These are phyloP conservation scores for Choiromyces venosus DNA, from an alignment of 495 filamentous ascomycete genomes.

Conservation along the genomic window DNA sequence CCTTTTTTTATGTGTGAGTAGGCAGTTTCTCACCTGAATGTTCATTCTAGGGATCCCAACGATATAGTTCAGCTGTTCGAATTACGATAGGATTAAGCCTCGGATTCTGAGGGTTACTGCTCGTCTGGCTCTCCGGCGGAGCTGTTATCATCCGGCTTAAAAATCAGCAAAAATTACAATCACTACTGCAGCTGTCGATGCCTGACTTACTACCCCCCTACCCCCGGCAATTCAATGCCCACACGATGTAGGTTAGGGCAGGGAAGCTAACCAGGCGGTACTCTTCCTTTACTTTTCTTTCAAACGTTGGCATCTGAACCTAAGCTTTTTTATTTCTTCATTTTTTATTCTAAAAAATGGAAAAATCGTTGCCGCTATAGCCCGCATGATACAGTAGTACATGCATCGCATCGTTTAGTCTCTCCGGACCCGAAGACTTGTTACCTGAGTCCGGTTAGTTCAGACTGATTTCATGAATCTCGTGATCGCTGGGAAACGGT, in stretches of 20 bases:
- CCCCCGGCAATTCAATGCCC: neutral
- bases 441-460: constrained; percentile 9
- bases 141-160: neutral
- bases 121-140: neutral
- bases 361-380: constrained; percentile 16
- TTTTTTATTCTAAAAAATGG: constrained; percentile 8
- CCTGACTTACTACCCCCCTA: neutral
- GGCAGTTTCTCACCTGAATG: neutral
- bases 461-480: constrained; percentile 24
- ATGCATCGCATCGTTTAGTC: constrained; percentile 1
- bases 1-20: neutral
- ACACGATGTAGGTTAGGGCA: neutral
- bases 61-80: neutral
- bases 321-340: constrained; percentile 10
- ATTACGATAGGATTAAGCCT: neutral
- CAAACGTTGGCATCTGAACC: neutral
- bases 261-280: neutral
- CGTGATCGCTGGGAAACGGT: constrained; percentile 21
- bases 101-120: neutral
- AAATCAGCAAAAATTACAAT: too few species aligned
- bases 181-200: neutral
- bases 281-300: constrained; percentile 4
- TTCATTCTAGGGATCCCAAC: neutral
- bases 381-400: constrained; percentile 22
- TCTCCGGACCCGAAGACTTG: constrained; percentile 22